These are phyloP conservation scores for Hirsutella minnesotensis DNA, from an alignment of 2,329 filamentous ascomycete genomes.

Conservation along the genomic window DNA sequence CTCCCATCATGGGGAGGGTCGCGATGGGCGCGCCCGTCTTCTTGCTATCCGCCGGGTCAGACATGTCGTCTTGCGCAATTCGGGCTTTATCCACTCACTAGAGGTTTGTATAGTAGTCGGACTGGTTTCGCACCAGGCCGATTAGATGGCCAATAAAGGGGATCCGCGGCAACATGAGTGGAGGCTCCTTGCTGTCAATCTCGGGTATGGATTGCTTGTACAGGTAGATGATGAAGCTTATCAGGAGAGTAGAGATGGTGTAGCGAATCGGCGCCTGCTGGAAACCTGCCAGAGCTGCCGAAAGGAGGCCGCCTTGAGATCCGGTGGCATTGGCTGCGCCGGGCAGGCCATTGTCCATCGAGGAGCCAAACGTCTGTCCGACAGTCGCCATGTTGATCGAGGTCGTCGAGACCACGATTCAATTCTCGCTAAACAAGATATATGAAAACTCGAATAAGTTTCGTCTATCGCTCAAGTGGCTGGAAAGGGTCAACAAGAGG, in stretches of 20 bases:
- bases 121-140: conserved; percentile 16
- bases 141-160: conserved; percentile 27
- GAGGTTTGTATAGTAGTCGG: conserved; percentile 6
- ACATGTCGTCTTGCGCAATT: background rate
- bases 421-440: background rate
- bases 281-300: background rate
- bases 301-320: background rate
- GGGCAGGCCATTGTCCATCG: background rate
- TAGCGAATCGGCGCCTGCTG: conserved; percentile 1
- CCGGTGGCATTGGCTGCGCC: background rate
- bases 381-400: background rate
- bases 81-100: conserved; percentile 5
- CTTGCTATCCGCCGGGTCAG: conserved; percentile 8
- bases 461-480: no score
- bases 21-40: conserved; percentile 21
- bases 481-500: no score
- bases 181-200: conserved; percentile 1
- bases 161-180: conserved; percentile 1
- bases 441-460: no score
- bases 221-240: background rate
- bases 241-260: background rate
- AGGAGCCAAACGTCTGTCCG: background rate
- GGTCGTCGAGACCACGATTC: background rate
- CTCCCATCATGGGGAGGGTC: conserved; percentile 30
- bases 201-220: background rate